Base-by-base conservation (phyloP, 1,139 yeast genomes). In the Meyerozyma carpophila region DNA sequence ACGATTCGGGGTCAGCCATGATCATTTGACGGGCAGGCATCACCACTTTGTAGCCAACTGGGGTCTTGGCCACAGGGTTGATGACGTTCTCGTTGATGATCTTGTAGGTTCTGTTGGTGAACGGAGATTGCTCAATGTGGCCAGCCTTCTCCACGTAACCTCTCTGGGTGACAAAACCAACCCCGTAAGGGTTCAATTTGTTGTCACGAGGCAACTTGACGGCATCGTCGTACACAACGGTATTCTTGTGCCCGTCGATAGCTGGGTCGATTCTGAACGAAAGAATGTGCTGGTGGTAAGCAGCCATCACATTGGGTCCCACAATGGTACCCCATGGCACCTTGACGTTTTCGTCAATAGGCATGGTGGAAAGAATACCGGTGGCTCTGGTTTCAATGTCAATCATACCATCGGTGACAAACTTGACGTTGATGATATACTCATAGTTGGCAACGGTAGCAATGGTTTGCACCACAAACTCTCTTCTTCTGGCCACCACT, bases 391-490 rank as follows among this genome's bases (percentile, higher is more conserved):
- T 82, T 65, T 87, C 94, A 50, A 87, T 82, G 54, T 84, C 84
- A 57, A 88, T 81, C 42, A 85, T 82, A 53, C 94, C 96, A 53
- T 85, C 94, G 66, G 82, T 90, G 57, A 83, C 88, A 54, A 88
- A 82, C 61, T 85, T 81, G 63, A 84, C 71, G 63, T 86, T 86
- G 58, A 87, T 67, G 52, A 85, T 79, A 71, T 88, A 88, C 69
- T 88, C 95, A 69, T 88, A 88, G 73, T 88, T 88, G 47, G 95
- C 95, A 48, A 88, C 95, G 37, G 95, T 88, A 39, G 94, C 88
- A 59, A 88, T 84, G 46, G 91, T 84, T 71, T 88, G 95, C 50
- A 88, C 79, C 42, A 88, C 83, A 57, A 88, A 82, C 61, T 86
- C 89, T 67, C 95, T 82, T 71, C 87, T 83, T 75, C 95, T 82